Percentiles rank a stretch among this genome's conserved stretches.
Conservation (phyloP, 2,329 filamentous ascomycete species). For the Elsinoe necatrix region DNA sequence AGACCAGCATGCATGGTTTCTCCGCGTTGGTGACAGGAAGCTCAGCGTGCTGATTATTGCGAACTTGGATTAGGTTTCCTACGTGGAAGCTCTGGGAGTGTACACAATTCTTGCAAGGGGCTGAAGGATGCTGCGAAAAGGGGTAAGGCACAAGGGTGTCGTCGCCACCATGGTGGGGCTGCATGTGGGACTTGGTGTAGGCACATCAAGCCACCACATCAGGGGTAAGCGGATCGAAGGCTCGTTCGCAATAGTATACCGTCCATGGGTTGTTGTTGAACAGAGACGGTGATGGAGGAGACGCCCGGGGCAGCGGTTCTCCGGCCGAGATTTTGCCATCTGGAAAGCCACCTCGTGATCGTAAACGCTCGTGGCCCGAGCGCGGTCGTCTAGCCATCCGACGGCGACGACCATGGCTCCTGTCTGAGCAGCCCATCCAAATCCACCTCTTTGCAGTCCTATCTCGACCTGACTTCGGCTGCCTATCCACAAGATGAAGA, state of each 20-base stretch:
- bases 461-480: neutral
- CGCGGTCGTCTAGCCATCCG: neutral
- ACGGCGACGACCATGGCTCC: neutral
- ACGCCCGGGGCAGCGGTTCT: neutral
- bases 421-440: neutral
- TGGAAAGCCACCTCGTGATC: neutral
- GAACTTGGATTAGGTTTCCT: too few relatives aligned
- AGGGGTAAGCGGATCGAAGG: neutral
- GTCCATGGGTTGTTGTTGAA: too few relatives aligned
- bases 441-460: neutral
- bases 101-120: neutral
- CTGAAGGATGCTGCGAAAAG: neutral
- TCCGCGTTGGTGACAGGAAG: neutral
- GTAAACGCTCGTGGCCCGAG: neutral
- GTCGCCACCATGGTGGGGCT: neutral
- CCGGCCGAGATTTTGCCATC: neutral
- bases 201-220: neutral
- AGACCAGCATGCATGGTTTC: neutral
- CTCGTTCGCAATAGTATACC: too few relatives aligned
- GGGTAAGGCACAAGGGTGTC: neutral
- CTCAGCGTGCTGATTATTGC: too few relatives aligned
- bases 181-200: neutral
- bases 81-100: too few relatives aligned
- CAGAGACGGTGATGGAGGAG: neutral
- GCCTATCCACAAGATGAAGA: conserved; percentile 8